These are phyloP conservation scores for Leersia perrieri DNA, from an alignment of 176 grass and related monocot species.

Conservation along the genomic window DNA sequence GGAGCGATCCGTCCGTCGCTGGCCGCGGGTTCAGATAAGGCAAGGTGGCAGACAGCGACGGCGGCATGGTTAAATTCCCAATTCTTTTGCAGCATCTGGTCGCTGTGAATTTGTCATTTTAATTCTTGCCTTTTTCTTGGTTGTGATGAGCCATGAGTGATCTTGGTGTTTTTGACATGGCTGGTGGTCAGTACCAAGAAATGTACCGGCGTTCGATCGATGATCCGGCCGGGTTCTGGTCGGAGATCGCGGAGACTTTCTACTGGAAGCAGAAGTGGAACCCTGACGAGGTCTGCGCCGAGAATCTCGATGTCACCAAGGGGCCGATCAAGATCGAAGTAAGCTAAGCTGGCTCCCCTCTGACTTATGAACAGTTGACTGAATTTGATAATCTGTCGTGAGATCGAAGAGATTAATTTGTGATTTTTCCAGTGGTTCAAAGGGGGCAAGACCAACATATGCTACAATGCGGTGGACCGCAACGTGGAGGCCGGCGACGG, in stretches of 20 bases:
- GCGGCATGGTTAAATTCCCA: neutral
- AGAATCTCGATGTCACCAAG: conserved; percentile 80
- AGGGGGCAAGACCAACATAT: conserved; percentile 87
- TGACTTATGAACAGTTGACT: neutral
- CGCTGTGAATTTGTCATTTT: neutral
- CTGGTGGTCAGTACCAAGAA: conserved; percentile 53
- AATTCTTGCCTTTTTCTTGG: neutral
- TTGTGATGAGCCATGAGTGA: neutral
- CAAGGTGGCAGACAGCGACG: neutral
- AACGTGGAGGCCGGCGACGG: conserved; percentile 70
- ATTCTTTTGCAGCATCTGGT: neutral
- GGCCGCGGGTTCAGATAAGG: neutral
- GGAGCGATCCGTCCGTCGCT: neutral
- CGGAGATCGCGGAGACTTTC: conserved; percentile 73
- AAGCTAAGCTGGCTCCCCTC: neutral
- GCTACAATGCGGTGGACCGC: conserved; percentile 90
- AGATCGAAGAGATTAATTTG: neutral
- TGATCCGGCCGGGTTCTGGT: conserved; percentile 82
- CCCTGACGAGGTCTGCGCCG: conserved; percentile 60
- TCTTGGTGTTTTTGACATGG: conserved; percentile 9
- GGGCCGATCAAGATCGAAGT: conserved; percentile 64
- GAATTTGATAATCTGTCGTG: neutral
- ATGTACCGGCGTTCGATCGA: conserved; percentile 85
- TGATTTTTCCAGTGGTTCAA: conserved; percentile 74
- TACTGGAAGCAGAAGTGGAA: conserved; percentile 97